These are phyloP conservation scores for Chaetomiaceae sp. DNA, from an alignment of 2,329 filamentous ascomycete species.

Conservation along the genomic window DNA sequence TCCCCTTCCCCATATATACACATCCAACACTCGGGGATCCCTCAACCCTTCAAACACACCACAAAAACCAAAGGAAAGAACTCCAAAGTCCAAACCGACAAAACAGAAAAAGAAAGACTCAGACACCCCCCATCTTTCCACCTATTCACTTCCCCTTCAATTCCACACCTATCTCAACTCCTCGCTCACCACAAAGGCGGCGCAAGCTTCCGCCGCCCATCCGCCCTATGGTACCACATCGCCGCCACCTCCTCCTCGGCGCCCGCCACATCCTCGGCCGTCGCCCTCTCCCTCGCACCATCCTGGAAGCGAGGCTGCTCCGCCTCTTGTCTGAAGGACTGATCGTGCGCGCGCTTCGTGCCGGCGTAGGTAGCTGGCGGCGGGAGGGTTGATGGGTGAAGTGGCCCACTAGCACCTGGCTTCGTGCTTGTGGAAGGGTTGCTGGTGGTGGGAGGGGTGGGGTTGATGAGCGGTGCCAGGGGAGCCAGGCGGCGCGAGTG, in stretches of 20 bases:
- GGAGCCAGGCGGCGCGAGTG: background rate
- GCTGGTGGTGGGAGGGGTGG: background rate
- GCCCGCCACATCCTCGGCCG: constrained; percentile 9
- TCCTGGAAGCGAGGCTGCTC: constrained; percentile 18
- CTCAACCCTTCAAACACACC: background rate
- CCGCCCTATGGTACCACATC: constrained; percentile 16
- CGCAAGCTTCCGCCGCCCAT: constrained; percentile 8
- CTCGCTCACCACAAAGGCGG: background rate
- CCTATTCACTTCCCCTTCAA: background rate
- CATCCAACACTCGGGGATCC: background rate
- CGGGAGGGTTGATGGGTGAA: constrained; percentile 15
- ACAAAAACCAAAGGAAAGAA: background rate
- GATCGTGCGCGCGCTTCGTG: constrained; percentile 24
- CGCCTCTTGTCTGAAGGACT: constrained; percentile 19
- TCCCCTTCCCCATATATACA: constrained; percentile 4
- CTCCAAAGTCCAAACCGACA: background rate
- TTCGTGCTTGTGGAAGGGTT: no score
- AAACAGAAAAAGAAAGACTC: background rate
- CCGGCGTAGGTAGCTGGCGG: constrained; percentile 21
- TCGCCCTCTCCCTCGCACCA: constrained; percentile 22
- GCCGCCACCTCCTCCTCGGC: background rate
- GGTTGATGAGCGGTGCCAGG: constrained; percentile 5
- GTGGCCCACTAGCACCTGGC: background rate
- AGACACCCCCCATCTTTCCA: background rate
- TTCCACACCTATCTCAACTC: background rate